Percentiles rank a stretch among this genome's conserved stretches.
Conservation (phyloP, 2,329 filamentous ascomycete genomes). For the Colletotrichum liaoningense region DNA sequence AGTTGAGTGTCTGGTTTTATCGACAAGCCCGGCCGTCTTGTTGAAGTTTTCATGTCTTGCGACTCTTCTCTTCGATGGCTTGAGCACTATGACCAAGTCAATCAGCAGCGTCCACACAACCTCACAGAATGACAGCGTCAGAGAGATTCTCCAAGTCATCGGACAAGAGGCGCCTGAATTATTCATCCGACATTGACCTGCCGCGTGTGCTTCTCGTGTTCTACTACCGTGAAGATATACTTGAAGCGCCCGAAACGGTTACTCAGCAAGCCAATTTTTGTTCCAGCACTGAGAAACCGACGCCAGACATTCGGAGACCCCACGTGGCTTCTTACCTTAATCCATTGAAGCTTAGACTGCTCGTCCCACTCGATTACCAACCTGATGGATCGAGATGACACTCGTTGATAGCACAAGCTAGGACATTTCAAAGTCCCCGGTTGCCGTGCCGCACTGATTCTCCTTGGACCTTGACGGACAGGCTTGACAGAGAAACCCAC, state of each 20-base stretch:
- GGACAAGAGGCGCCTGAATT: neutral
- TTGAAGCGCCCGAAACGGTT: neutral
- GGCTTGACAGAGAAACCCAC: neutral
- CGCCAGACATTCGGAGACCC: neutral
- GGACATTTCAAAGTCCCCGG: neutral
- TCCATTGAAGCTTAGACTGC: neutral
- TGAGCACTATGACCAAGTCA: neutral
- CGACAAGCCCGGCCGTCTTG: neutral
- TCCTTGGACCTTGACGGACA: neutral
- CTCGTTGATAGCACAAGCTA: neutral
- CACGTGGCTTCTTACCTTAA: neutral
- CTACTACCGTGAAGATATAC: neutral
- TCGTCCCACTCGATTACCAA: neutral
- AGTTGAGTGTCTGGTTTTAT: neutral
- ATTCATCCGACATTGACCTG: neutral
- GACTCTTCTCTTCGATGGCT: neutral
- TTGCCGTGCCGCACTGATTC: neutral
- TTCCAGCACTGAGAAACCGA: neutral
- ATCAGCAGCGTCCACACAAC: neutral
- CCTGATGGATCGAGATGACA: neutral
- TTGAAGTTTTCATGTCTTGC: no score
- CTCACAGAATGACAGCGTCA: neutral
- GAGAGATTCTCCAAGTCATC: neutral
- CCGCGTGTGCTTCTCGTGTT: neutral
- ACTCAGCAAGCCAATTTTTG: neutral